These are phyloP conservation scores for Candida sanyiensis DNA, from an alignment of 805 yeast species.

Conservation along the genomic window DNA sequence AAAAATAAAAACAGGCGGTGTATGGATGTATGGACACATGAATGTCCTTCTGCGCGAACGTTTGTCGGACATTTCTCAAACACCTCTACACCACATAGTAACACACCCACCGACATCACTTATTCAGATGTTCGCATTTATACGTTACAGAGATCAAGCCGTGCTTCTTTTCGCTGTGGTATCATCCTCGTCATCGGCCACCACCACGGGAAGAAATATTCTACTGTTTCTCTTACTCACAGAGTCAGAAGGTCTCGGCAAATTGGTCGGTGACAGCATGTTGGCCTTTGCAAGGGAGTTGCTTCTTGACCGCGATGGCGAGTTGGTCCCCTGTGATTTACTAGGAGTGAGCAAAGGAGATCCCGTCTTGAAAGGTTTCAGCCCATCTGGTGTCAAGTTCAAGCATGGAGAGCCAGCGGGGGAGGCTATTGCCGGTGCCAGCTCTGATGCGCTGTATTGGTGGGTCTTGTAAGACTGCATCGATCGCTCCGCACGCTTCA, in stretches of 20 bases:
- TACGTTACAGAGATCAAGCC: no score
- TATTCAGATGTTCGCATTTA: no score
- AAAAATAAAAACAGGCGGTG: no score
- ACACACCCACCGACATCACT: no score
- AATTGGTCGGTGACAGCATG: slow-evolving; percentile 6
- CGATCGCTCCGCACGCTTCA: slow-evolving; percentile 18
- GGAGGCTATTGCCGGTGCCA: slow-evolving; percentile 1
- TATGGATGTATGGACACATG: no score
- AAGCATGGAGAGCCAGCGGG: not conserved
- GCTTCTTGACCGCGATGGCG: slow-evolving; percentile 19
- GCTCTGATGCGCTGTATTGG: slow-evolving; percentile 9
- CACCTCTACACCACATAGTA: no score
- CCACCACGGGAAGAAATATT: not conserved
- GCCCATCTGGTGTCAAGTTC: slow-evolving; percentile 14
- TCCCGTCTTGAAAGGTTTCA: slow-evolving; percentile 22
- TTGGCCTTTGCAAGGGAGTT: slow-evolving; percentile 12
- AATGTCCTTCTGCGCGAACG: no score
- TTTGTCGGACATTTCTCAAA: no score
- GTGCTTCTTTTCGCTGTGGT: no score
- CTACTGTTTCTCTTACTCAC: slow-evolving; percentile 18
- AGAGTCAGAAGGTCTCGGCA: slow-evolving; percentile 20
- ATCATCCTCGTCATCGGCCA: not conserved
- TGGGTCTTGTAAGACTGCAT: slow-evolving; percentile 9
- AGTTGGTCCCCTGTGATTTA: slow-evolving; percentile 9
- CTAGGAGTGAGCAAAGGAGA: slow-evolving; percentile 21